Base-by-base conservation (phyloP, 2,329 filamentous ascomycete species). In the Aspergillus pseudoterreus region DNA sequence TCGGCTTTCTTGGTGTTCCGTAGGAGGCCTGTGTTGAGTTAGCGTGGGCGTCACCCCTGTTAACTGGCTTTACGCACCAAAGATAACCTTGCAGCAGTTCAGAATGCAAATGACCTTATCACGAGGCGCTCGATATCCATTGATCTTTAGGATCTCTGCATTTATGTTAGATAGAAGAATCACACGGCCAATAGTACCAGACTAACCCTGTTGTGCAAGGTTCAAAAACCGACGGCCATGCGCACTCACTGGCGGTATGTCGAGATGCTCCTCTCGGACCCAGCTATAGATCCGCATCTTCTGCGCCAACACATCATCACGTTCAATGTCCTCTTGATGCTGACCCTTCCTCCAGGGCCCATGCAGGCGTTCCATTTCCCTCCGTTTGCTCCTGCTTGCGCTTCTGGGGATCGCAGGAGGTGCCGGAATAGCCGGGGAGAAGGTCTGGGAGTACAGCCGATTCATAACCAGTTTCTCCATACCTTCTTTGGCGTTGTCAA, bases 391-490 rank as follows among this genome's bases (percentile, higher is more conserved):
- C 69, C 87, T 85, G 32, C 82, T 81, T 17, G 83, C 67, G 48
- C 67, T 75, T 48, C 73, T 62, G 4, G 73, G 84, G 21, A 87
- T 81, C 33, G 87, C 81, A 55, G 90, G 87, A 3, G 90, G 87
- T 1, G 90, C 81, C 3, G 90, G 84, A 57, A 99, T 99, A 12
- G 90, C 90, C 0, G 94, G 94, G 0, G 92, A 96, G 68, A 99
- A 99, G 0, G 94, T 97, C 71, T 99, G 94, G 1, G 85, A 84
- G 71, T 99, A 99, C 4, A 99, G 76, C 51, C 95, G 81, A 69
- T 99, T 99, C 95, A 99, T 99, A 59, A 99, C 95, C 4, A 99
- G 80, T 70, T 99, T 99, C 75, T 99, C 94, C 94, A 99, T 99
- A 32, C 94, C 94, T 74, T 99, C 94, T 61, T 92, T 85, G 12